phyloP scores from a whole-genome alignment of 2,329 filamentous ascomycete genomes.

The Ophiostoma himal-ulmi region DNA sequence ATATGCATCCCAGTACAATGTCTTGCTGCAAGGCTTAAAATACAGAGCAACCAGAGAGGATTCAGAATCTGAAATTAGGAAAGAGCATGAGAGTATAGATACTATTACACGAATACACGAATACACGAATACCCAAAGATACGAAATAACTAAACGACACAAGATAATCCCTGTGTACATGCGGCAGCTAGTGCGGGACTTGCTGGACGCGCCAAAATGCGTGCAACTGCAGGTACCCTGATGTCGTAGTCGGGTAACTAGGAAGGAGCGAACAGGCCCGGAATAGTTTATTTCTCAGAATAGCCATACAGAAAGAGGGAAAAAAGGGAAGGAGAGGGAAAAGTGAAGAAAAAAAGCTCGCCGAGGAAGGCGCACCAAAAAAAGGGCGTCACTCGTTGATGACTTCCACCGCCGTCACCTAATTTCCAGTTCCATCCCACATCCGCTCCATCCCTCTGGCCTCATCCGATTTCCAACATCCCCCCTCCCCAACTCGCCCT shows the following conservation, averaged over 20 bases:
- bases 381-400: constrained; percentile 20
- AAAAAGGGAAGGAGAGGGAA: constrained; percentile 20
- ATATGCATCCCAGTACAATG: too few species aligned
- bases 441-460: constrained; percentile 14
- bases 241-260: constrained; percentile 6
- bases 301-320: constrained; percentile 17
- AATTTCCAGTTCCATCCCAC: constrained; percentile 21
- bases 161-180: constrained; percentile 2
- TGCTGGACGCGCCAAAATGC: constrained; percentile 7
- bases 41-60: too few species aligned
- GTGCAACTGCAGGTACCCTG: constrained; percentile 16
- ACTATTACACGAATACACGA: background rate
- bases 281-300: constrained; percentile 20
- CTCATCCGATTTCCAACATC: background rate
- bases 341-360: constrained; percentile 22
- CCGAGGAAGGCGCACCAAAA: constrained; percentile 25
- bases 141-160: background rate
- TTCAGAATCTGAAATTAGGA: too few species aligned
- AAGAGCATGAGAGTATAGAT: background rate
- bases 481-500: constrained; percentile 12
- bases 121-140: background rate
- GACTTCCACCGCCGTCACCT: constrained; percentile 22
- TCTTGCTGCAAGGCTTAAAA: too few species aligned
- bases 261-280: constrained; percentile 21
- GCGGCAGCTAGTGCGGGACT: constrained; percentile 12